Conservation (phyloP, 352 stramenopile genomes). For the Peronospora belbahrii region DNA sequence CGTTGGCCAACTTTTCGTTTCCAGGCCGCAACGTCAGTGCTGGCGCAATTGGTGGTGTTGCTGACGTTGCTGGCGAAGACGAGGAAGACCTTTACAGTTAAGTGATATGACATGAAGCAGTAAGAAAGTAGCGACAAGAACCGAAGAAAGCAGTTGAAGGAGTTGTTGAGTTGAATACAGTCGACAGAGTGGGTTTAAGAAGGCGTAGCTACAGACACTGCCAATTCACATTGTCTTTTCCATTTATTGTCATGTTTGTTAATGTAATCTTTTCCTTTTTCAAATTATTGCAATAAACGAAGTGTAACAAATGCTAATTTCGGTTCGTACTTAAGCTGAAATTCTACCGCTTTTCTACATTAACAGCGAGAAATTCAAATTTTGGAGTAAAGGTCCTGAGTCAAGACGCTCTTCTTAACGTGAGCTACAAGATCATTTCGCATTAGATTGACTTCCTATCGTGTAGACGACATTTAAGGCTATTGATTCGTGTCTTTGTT, state of each 20-base stretch:
- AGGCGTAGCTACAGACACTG: neutral
- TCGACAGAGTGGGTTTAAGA: neutral
- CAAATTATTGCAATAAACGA: neutral
- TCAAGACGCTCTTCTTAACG: neutral
- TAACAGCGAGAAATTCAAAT: neutral
- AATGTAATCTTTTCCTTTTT: too few relatives aligned
- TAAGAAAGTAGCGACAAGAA: slow-evolving; percentile 7
- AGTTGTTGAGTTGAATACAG: neutral
- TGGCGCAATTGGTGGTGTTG: slow-evolving; percentile 31
- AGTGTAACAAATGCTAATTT: neutral
- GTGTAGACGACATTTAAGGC: too few relatives aligned
- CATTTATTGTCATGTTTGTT: neutral
- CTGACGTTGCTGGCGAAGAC: slow-evolving; percentile 86
- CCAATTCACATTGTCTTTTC: neutral
- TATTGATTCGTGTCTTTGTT: neutral
- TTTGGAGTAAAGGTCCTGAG: neutral
- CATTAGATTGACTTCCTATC: too few relatives aligned
- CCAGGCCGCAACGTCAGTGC: slow-evolving; percentile 61
- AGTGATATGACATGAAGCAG: slow-evolving; percentile 17
- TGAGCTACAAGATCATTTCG: neutral
- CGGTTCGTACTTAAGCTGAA: neutral
- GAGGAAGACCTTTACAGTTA: slow-evolving; percentile 98
- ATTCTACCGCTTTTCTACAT: too few relatives aligned
- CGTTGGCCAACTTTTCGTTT: slow-evolving; percentile 96
- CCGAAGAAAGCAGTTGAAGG: slow-evolving; percentile 9